Conservation (phyloP, 495 filamentous ascomycete genomes). For the Xylaria nigripes region DNA sequence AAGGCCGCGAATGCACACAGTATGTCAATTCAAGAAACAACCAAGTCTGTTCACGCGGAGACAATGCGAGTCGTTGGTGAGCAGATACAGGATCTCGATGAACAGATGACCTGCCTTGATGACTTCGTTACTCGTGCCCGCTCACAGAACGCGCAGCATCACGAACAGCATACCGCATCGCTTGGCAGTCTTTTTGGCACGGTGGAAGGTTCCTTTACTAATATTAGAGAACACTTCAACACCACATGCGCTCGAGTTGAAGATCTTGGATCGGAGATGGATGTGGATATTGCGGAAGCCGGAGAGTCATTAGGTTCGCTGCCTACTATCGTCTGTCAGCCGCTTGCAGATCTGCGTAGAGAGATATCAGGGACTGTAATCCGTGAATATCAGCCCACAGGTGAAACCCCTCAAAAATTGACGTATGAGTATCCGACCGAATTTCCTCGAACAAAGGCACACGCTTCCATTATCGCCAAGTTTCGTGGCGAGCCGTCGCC, state of each 20-base stretch:
- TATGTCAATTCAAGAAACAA: conserved; percentile 66
- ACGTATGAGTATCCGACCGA: conserved; percentile 66
- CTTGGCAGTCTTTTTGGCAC: conserved; percentile 52
- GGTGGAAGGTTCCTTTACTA: conserved; percentile 61
- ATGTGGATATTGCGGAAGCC: conserved; percentile 43
- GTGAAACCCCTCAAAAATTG: conserved; percentile 72
- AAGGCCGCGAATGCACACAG: conserved; percentile 73
- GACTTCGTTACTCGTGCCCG: conserved; percentile 81
- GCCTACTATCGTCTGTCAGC: conserved; percentile 50
- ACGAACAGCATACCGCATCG: conserved; percentile 54
- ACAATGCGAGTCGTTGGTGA: conserved; percentile 83
- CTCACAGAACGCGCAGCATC: conserved; percentile 69
- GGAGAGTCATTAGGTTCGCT: conserved; percentile 51
- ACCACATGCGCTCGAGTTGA: conserved; percentile 53
- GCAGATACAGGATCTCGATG: conserved; percentile 77
- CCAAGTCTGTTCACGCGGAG: conserved; percentile 83
- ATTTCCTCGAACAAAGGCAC: conserved; percentile 67
- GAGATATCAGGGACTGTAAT: conserved; percentile 53
- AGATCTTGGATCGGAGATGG: conserved; percentile 55
- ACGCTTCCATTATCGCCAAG: conserved; percentile 57
- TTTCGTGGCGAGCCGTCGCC: conserved; percentile 37
- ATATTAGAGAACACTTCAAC: conserved; percentile 56
- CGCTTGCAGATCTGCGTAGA: conserved; percentile 59
- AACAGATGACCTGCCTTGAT: conserved; percentile 81
- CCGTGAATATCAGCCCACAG: conserved; percentile 74